Evolutionary conservation across 2,329 filamentous ascomycete species (phyloP), one percentile per base, ranked within the genome.

Genomic region (Fusarium sp.): DNA sequence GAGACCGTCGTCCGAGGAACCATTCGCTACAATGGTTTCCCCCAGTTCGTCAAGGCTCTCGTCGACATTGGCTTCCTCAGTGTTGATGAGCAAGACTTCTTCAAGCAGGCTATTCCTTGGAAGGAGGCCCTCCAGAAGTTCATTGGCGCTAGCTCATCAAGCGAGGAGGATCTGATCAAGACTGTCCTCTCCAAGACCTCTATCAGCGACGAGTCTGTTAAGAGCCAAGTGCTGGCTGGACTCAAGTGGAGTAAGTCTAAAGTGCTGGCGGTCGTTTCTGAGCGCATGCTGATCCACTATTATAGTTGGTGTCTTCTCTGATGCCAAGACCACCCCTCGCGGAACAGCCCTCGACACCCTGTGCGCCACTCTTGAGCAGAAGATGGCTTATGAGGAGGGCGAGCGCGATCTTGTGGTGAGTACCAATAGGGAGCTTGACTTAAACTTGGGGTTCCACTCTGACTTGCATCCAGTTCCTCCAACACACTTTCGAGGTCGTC

Each of bases 41-140:
- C 95, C 6, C 90, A 97, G 82, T 96, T 98, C 83, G 90, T 98
- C 85, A 93, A 92, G 81, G 90, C 92, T 32, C 90, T 98, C 16
- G 94, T 97, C 69, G 93, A 98, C 81, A 93, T 95, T 69, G 95
- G 94, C 74, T 97, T 98, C 89, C 89, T 98, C 53, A 89, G 87
- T 62, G 94, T 97, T 67, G 44, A 64, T 15, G 60, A 72, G 32
- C 61, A 69, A 50, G 69, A 87, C 89, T 77, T 87, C 84, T 88
- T 95, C 79, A 91, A 91, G 80, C 83, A 89, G 74, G 85, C 91
- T 33, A 88, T 93, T 59, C 79, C 92, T 64, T 98, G 95, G 96
- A 94, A 93, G 82, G 93, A 97, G 75, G 94, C 94, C 38, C 95
- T 94, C 43, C 86, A 93, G 80, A 90, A 93, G 84, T 89, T 97